Base-by-base conservation (phyloP, 805 yeast species). In the Schwanniomyces pseudopolymorphus region DNA sequence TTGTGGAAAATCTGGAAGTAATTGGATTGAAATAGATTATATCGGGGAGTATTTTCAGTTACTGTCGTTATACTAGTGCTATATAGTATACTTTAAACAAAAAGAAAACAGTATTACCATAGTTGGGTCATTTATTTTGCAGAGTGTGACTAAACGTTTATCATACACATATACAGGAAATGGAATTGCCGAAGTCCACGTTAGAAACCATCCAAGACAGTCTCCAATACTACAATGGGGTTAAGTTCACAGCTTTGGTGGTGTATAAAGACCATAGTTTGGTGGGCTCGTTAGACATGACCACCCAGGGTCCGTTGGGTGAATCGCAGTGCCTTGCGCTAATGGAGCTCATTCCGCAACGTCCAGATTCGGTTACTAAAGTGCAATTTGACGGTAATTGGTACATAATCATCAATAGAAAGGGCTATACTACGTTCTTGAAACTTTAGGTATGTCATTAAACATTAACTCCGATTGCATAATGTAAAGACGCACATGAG, bases 151-250 rank as follows among this genome's bases (percentile, higher is more conserved):
- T 36, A 36, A 21, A 19, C 39, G 35, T 31, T 31, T 36, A 19
- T 8, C 22, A 17, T n/a, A 5, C 39, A 36, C 22, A 36, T 36
- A 24, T 38, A 22, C 40, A 37, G 36, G 40, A 36, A 10, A 43
- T 43, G 45, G 22, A 24, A 16, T 36, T 44, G 5, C 47, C 47
- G 20, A 19, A 14, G 17, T 44, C 47, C 13, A 44, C 47, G 11
- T 13, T 44, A 14, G 40, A 44, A 6, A 39, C 47, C 21, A 44
- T 44, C 19, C 33, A 33, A 19, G 47, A 44, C 21, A 39, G 43
- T 17, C 17, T 39, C 9, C 22, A 25, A 2, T 35, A 44, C 35
- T 44, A 44, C 33, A 33, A 40, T 24, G 21, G 24, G 16, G 40
- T 44, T 9, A 24, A 44, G 14, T 44, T 39, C 25, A 24, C 11